Conservation (phyloP, 495 filamentous ascomycete genomes). For the Xylaria intraflava region DNA sequence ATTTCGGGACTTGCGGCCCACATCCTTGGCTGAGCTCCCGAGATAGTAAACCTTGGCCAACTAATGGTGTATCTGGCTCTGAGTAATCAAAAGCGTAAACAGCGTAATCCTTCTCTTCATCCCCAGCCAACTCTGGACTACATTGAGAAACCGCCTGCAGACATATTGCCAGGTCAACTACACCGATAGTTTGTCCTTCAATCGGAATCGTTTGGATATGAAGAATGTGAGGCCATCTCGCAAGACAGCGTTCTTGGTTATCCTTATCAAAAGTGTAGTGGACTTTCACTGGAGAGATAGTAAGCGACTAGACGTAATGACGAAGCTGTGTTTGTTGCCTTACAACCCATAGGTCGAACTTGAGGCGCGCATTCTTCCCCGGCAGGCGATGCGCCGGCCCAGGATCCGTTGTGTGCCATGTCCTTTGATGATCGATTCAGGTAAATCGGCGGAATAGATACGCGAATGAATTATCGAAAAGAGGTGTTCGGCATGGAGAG, state of each 20-base stretch:
- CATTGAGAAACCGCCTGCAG: conserved; percentile 70
- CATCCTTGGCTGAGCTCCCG: conserved; percentile 59
- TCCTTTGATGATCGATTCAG: background rate
- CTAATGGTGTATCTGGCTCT: conserved; percentile 84
- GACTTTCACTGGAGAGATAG: conserved; percentile 67
- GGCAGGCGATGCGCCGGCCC: conserved; percentile 49
- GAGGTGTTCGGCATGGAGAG: background rate
- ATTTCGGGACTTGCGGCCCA: conserved; percentile 53
- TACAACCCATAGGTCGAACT: conserved; percentile 48
- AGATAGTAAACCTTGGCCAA: conserved; percentile 94
- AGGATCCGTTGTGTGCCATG: conserved; percentile 18
- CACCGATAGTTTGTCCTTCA: conserved; percentile 72
- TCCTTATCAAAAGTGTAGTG: conserved; percentile 94
- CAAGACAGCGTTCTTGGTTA: conserved; percentile 83
- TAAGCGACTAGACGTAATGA: conserved; percentile 16
- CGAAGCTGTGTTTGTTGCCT: conserved; percentile 1
- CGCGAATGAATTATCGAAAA: background rate
- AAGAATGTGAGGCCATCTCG: conserved; percentile 77
- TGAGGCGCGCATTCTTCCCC: conserved; percentile 39
- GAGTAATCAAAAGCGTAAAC: conserved; percentile 97
- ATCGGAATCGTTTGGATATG: conserved; percentile 72
- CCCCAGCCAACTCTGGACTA: conserved; percentile 83
- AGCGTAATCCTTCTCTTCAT: conserved; percentile 83
- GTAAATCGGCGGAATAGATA: background rate
- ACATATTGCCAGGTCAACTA: conserved; percentile 85